These are phyloP conservation scores for Nyctanthes arbortristis DNA, from an alignment of 257 asterid species.

Conservation along the genomic window DNA sequence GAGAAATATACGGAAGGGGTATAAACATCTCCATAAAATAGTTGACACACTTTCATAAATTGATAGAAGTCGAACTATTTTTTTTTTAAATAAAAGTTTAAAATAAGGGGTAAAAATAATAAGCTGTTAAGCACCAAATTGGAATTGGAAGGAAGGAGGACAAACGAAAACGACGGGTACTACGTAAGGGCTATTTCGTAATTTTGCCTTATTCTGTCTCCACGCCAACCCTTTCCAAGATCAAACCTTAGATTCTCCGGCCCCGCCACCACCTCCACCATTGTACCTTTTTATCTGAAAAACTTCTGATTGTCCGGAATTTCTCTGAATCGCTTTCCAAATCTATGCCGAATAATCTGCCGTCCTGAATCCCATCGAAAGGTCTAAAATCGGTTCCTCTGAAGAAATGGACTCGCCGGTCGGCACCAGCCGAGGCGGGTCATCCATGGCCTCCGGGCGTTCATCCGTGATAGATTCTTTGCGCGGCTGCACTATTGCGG, in stretches of 20 bases:
- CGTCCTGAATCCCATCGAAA: background rate
- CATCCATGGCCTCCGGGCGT: slow-evolving; percentile 53
- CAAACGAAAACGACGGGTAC: slow-evolving; percentile 14
- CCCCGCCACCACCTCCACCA: slow-evolving; percentile 13
- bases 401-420: slow-evolving; percentile 41
- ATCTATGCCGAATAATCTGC: background rate
- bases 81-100: too few relatives aligned
- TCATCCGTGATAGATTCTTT: slow-evolving; percentile 69
- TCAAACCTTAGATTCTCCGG: background rate
- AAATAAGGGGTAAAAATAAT: too few relatives aligned
- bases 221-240: slow-evolving; percentile 16
- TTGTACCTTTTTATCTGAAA: background rate
- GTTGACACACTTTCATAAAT: too few relatives aligned
- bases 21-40: too few relatives aligned
- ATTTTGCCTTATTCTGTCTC: background rate
- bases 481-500: slow-evolving; percentile 67
- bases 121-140: too few relatives aligned
- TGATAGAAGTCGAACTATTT: too few relatives aligned
- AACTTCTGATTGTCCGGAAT: slow-evolving; percentile 10
- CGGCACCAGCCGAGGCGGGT: slow-evolving; percentile 20
- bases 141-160: background rate
- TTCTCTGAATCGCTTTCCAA: background rate
- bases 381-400: background rate
- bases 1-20: too few relatives aligned
- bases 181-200: slow-evolving; percentile 20